Percentiles rank a stretch among this genome's conserved stretches.
Conservation (phyloP, 2,329 filamentous ascomycete genomes). For the Didymella arachidicola region DNA sequence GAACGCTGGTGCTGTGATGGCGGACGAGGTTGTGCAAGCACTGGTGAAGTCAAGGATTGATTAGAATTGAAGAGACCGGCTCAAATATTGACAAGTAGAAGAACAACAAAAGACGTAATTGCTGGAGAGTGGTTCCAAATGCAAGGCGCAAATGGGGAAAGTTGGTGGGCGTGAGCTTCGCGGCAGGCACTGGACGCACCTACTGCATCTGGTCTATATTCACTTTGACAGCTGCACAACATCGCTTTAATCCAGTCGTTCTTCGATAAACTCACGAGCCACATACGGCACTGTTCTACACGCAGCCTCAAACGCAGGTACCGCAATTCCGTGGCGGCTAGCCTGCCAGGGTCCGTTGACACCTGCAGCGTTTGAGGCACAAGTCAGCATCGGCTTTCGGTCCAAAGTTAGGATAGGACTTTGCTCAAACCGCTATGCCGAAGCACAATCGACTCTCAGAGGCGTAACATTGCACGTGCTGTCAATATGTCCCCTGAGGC, state of each 20-base stretch:
- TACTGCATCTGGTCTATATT: slow-evolving; percentile 44
- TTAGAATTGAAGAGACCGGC: slow-evolving; percentile 43
- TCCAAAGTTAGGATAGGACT: slow-evolving; percentile 40
- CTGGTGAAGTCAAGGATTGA: slow-evolving; percentile 15
- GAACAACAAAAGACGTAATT: slow-evolving; percentile 23
- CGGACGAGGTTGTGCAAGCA: slow-evolving; percentile 27
- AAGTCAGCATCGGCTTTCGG: slow-evolving; percentile 37
- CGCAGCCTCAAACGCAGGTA: slow-evolving; percentile 48
- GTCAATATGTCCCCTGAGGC: slow-evolving; percentile 32
- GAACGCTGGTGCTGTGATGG: slow-evolving; percentile 21
- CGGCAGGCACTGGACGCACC: slow-evolving; percentile 32
- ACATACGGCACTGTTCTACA: slow-evolving; percentile 40
- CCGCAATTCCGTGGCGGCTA: slow-evolving; percentile 44
- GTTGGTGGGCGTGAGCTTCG: slow-evolving; percentile 33
- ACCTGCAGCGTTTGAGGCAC: slow-evolving; percentile 44
- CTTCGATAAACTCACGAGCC: slow-evolving; percentile 36
- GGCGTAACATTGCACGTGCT: slow-evolving; percentile 8
- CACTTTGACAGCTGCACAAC: slow-evolving; percentile 40
- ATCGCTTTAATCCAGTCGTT: slow-evolving; percentile 29
- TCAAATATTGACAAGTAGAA: slow-evolving; percentile 34
- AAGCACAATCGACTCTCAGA: slow-evolving; percentile 21
- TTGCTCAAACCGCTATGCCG: slow-evolving; percentile 30
- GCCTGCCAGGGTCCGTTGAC: slow-evolving; percentile 38
- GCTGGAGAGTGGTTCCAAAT: slow-evolving; percentile 11
- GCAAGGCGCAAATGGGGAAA: slow-evolving; percentile 28